These are phyloP conservation scores for Fraxinus ornus DNA, from an alignment of 305 asterid species.

Conservation along the genomic window DNA sequence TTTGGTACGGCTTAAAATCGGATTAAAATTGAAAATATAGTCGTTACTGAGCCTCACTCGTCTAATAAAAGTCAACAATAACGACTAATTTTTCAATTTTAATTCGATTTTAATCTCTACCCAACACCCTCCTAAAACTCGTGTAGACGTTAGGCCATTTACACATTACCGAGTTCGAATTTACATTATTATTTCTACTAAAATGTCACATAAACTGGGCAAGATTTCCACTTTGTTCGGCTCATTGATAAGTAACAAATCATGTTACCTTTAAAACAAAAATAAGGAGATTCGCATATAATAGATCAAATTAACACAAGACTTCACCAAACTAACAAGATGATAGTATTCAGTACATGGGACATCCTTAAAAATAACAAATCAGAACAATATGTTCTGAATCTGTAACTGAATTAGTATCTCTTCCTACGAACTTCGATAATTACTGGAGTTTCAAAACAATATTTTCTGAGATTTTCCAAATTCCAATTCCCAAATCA, in stretches of 20 bases:
- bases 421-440: neutral
- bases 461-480: neutral
- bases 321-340: neutral
- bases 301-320: neutral
- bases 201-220: neutral
- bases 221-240: neutral
- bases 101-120: too few species aligned
- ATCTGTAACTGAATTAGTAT: neutral
- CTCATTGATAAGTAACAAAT: neutral
- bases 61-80: too few species aligned
- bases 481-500: conserved; percentile 11
- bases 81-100: too few species aligned
- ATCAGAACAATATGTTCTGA: neutral
- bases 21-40: too few species aligned
- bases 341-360: neutral
- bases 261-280: neutral
- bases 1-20: too few species aligned
- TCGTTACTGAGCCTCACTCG: too few species aligned
- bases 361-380: neutral
- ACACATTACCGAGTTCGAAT: neutral
- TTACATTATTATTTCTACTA: neutral
- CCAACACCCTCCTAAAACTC: neutral
- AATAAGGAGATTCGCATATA: neutral
- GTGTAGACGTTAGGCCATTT: neutral
- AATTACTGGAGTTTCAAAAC: neutral